Evolutionary conservation across 2,329 filamentous ascomycete species (phyloP).

Genomic region (Podosphaera leucotricha): DNA sequence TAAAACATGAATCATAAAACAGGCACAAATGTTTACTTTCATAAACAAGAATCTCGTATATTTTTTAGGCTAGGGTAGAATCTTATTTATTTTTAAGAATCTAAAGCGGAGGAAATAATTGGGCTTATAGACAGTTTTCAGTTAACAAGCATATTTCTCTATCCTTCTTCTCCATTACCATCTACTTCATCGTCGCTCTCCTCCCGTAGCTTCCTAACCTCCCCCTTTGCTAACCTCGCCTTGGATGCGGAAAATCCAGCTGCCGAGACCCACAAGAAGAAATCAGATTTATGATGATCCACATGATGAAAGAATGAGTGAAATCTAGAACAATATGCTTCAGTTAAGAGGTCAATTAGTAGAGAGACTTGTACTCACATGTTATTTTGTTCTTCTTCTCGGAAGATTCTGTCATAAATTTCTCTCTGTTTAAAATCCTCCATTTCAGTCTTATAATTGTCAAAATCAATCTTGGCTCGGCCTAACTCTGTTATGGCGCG

Average conservation of each 20-base stretch:
- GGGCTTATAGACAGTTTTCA: too few species aligned
- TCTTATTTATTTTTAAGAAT: too few species aligned
- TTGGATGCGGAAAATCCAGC: constrained; percentile 39
- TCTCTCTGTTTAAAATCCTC: constrained; percentile 73
- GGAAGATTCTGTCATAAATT: constrained; percentile 82
- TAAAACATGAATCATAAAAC: too few species aligned
- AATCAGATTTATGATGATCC: constrained; percentile 46
- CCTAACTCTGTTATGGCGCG: constrained; percentile 39
- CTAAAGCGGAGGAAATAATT: background rate
- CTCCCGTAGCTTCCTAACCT: constrained; percentile 23
- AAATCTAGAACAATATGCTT: constrained; percentile 26
- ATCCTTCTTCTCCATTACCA: constrained; percentile 11
- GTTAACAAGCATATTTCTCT: background rate
- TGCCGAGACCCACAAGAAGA: constrained; percentile 53
- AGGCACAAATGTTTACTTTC: too few species aligned
- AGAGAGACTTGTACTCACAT: constrained; percentile 32
- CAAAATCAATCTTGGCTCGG: constrained; percentile 53
- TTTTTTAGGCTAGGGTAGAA: too few species aligned
- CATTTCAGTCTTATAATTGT: constrained; percentile 53
- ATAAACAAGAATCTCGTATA: too few species aligned
- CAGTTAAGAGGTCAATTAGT: background rate
- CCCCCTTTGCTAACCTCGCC: constrained; percentile 17
- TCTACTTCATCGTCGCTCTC: constrained; percentile 19
- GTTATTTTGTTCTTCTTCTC: constrained; percentile 68
- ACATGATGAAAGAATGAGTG: constrained; percentile 60